Percentiles rank a stretch among this genome's conserved stretches.
These are phyloP conservation scores for Fusarium praegraminearum DNA, from an alignment of 2,329 filamentous ascomycete genomes.

Conservation along the genomic window DNA sequence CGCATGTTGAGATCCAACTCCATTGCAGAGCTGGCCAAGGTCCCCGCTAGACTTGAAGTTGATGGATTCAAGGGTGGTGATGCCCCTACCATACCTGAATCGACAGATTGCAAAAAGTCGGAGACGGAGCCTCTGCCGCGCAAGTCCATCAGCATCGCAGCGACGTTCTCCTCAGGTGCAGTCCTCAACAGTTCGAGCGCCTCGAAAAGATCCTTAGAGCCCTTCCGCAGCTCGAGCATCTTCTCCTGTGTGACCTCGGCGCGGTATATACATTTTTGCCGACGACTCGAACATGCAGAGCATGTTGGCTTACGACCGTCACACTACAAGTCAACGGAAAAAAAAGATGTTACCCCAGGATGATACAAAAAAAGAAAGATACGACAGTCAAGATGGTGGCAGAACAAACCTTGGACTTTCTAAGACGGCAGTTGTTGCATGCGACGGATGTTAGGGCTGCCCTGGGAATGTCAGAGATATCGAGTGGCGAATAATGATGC, in stretches of 20 bases:
- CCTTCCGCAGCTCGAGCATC: constrained; percentile 16
- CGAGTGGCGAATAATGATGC: constrained; percentile 8
- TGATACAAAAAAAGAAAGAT: neutral
- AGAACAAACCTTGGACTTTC: constrained; percentile 28
- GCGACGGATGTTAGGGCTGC: constrained; percentile 22
- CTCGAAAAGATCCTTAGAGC: constrained; percentile 11
- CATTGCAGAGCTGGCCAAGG: neutral
- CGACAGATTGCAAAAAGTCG: constrained; percentile 9
- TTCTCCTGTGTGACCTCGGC: constrained; percentile 22
- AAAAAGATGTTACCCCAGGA: constrained; percentile 4
- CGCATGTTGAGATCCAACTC: constrained; percentile 20
- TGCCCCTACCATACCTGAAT: neutral
- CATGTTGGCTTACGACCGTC: constrained; percentile 27
- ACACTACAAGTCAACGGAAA: constrained; percentile 7
- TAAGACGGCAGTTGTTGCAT: constrained; percentile 21
- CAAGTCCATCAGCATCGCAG: neutral
- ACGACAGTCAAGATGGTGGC: too few species aligned
- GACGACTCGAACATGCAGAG: constrained; percentile 21
- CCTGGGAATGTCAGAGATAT: constrained; percentile 7
- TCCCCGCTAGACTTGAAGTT: neutral
- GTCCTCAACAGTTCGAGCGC: constrained; percentile 15
- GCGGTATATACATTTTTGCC: constrained; percentile 24
- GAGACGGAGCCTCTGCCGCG: constrained; percentile 6
- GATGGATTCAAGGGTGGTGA: neutral
- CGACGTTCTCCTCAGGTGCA: neutral